Evolutionary conservation across 495 filamentous ascomycete genomes (phyloP).

Genomic region (Endocarpon pusillum): DNA sequence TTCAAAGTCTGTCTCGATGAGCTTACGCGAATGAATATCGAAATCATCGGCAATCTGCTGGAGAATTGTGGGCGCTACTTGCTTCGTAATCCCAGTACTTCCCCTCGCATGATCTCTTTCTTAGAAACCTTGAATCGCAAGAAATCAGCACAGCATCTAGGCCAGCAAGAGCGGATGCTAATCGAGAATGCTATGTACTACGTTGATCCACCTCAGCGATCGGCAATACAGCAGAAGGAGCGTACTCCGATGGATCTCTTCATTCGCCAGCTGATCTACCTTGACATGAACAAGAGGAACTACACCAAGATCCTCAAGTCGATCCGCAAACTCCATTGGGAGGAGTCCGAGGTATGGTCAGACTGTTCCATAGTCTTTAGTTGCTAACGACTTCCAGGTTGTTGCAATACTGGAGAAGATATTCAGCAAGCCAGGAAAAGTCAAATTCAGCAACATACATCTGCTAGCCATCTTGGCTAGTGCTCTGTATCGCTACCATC

Average conservation of each 20-base stretch:
- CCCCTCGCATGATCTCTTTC: slow-evolving; percentile 82
- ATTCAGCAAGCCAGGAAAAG: slow-evolving; percentile 88
- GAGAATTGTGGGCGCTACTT: slow-evolving; percentile 96
- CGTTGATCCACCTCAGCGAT: slow-evolving; percentile 83
- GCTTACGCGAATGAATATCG: slow-evolving; percentile 95
- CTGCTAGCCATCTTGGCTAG: slow-evolving; percentile 83
- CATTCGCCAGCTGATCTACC: slow-evolving; percentile 76
- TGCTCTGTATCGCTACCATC: slow-evolving; percentile 77
- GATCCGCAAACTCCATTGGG: slow-evolving; percentile 92
- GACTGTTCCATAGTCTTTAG: background rate
- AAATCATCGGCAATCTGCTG: slow-evolving; percentile 92
- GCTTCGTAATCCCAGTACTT: slow-evolving; percentile 82
- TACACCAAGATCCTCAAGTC: slow-evolving; percentile 86
- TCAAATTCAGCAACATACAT: slow-evolving; percentile 95
- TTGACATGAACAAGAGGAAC: slow-evolving; percentile 85
- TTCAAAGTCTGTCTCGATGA: slow-evolving; percentile 95
- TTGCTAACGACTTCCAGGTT: slow-evolving; percentile 30
- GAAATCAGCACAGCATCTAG: slow-evolving; percentile 87
- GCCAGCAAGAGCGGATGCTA: slow-evolving; percentile 91
- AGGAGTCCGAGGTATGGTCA: slow-evolving; percentile 59
- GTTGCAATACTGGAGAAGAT: slow-evolving; percentile 74
- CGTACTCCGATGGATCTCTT: slow-evolving; percentile 84
- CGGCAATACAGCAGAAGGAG: slow-evolving; percentile 92
- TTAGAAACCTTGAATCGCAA: slow-evolving; percentile 89
- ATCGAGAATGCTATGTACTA: slow-evolving; percentile 98